phyloP scores from a whole-genome alignment of 2,329 filamentous ascomycete species.

The Trichoderma endophyticum region DNA sequence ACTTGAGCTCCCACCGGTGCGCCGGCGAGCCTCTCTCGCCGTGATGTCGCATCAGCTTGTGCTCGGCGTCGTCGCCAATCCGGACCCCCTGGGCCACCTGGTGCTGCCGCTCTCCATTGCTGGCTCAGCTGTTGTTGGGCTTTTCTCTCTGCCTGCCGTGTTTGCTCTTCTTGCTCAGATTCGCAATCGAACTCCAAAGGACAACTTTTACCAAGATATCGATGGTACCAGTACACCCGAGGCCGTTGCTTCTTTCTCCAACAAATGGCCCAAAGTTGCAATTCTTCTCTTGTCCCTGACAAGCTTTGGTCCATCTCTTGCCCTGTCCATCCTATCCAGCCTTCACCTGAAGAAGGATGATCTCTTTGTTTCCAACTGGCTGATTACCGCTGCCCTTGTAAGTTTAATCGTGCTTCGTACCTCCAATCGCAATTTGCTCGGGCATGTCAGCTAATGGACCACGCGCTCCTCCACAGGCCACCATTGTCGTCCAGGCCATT shows the following conservation, averaged over 20 bases:
- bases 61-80: background rate
- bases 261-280: conserved; percentile 52
- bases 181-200: conserved; percentile 35
- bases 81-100: conserved; percentile 2
- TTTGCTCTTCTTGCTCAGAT: conserved; percentile 34
- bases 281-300: conserved; percentile 52
- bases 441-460: background rate
- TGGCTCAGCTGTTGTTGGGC: conserved; percentile 34
- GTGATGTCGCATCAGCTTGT: conserved; percentile 5
- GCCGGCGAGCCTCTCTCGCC: conserved; percentile 10
- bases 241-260: conserved; percentile 60
- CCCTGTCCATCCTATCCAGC: conserved; percentile 52
- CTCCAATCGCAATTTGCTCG: background rate
- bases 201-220: conserved; percentile 61
- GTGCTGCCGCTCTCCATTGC: conserved; percentile 31
- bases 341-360: conserved; percentile 35
- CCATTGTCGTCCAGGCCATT: conserved; percentile 52
- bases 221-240: conserved; percentile 68
- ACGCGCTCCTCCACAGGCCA: conserved; percentile 35
- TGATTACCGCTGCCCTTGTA: conserved; percentile 62
- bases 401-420: conserved; percentile 29
- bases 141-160: conserved; percentile 39
- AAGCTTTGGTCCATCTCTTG: conserved; percentile 55
- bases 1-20: conserved; percentile 10
- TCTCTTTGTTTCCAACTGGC: conserved; percentile 55